Percentiles rank a stretch among this genome's conserved stretches.
phyloP scores from a whole-genome alignment of 805 yeast genomes.

The Metschnikowia lachancei region DNA sequence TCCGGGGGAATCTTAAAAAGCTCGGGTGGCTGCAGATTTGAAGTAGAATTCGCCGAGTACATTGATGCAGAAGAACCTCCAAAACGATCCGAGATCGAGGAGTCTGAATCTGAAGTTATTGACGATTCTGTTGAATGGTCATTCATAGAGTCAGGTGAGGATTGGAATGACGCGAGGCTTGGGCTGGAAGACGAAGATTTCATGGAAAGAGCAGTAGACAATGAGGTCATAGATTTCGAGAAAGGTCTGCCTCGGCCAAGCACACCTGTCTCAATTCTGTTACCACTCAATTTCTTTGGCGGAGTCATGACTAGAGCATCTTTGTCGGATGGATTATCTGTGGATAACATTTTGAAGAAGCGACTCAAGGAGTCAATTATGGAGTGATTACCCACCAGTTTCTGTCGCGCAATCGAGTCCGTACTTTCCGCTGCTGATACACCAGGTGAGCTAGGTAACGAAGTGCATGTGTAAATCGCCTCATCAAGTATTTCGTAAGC shows the following conservation, averaged over 20 bases:
- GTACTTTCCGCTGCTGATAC: not conserved
- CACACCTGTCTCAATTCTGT: slow-evolving; percentile 1
- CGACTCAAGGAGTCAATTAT: slow-evolving; percentile 32
- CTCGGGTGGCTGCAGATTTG: slow-evolving; percentile 40
- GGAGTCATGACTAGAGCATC: slow-evolving; percentile 11
- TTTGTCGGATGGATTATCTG: slow-evolving; percentile 25
- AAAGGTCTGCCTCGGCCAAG: slow-evolving; percentile 21
- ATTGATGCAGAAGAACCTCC: slow-evolving; percentile 17
- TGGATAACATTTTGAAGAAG: slow-evolving; percentile 36
- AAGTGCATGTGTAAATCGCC: slow-evolving; percentile 47
- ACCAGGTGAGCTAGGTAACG: slow-evolving; percentile 21
- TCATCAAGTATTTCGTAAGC: slow-evolving; percentile 67
- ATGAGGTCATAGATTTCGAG: slow-evolving; percentile 34
- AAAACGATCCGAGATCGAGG: slow-evolving; percentile 20
- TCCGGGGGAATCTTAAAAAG: slow-evolving; percentile 44
- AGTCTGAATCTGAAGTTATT: slow-evolving; percentile 30
- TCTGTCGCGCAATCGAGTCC: slow-evolving; percentile 15
- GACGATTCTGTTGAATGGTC: slow-evolving; percentile 35
- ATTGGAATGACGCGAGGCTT: slow-evolving; percentile 35
- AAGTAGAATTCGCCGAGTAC: slow-evolving; percentile 7
- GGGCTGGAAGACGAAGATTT: slow-evolving; percentile 39
- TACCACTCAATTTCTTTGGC: slow-evolving; percentile 8
- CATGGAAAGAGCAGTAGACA: slow-evolving; percentile 32
- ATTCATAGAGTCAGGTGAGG: slow-evolving; percentile 36
- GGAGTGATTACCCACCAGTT: slow-evolving; percentile 34